Evolutionary conservation across 202 grass and related monocot genomes (phyloP), one percentile per base, ranked within the genome.

Genomic region (Brachypodium distachyon): DNA sequence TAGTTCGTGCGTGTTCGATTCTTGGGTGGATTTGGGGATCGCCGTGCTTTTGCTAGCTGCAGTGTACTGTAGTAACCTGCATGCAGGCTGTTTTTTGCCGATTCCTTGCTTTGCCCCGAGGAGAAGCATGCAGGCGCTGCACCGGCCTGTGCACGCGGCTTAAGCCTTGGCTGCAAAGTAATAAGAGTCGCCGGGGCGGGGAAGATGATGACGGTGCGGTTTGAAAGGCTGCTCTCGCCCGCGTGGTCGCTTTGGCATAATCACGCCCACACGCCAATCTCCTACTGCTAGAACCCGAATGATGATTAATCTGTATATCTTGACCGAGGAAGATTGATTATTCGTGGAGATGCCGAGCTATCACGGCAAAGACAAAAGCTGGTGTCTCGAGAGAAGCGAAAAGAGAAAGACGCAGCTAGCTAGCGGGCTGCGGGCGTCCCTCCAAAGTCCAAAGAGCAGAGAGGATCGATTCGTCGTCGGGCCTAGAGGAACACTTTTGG

Each of bases 151-250:
- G 58, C 67, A 50, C 32, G 43, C 39, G 60, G 60, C 79, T n/a
- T 13, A 39, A 78, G 77, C 56, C 92, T 91, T 91, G 75, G 22
- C 23, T 67, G 59, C 61, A 69, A 94, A 89, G 83, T 39, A 81
- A 88, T 70, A 47, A 46, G 58, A 82, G 31, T 67, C 18, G 13
- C 25, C 19, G 8, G 56, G 56, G 34, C 9, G 64, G 44, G 47
- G 56, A 49, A 79, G 82, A 67, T 18, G 40, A 70, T 78, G 61
- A 67, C 55, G 32, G 23, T 13, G 23, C 31, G 32, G 12, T 49
- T 72, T 71, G 16, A 52, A 83, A 74, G 74, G 60, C 59, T 87
- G 84, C 23, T 48, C 37, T 38, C 19, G 42, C 33, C 39, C 13
- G 80, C 68, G 61, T 61, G 74, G 46, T 52, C 43, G 49, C 85